Percentiles rank a stretch among this genome's conserved stretches.
Conservation (phyloP, 352 stramenopile genomes). For the Phytophthora melonis region DNA sequence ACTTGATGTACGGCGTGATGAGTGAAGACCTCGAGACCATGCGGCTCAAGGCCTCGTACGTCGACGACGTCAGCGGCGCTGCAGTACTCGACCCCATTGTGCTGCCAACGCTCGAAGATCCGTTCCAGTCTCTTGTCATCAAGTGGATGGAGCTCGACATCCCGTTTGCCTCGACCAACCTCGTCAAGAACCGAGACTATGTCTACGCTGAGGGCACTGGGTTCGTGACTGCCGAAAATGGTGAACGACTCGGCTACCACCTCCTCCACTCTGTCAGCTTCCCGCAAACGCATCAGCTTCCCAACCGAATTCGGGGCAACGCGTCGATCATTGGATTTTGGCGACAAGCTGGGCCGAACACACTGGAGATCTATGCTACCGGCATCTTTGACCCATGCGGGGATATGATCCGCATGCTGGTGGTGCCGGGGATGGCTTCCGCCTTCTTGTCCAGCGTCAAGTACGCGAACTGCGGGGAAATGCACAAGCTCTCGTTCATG, state of each 20-base stretch:
- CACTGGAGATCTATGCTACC: constrained; percentile 41
- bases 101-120: constrained; percentile 26
- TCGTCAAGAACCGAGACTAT: constrained; percentile 44
- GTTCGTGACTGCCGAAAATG: constrained; percentile 21
- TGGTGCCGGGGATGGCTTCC: constrained; percentile 32
- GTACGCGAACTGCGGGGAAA: constrained; percentile 33
- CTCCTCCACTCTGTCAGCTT: constrained; percentile 52
- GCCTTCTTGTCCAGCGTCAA: constrained; percentile 36
- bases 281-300: constrained; percentile 32
- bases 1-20: constrained; percentile 37
- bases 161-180: constrained; percentile 17
- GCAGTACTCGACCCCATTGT: constrained; percentile 38
- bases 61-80: constrained; percentile 27
- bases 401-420: constrained; percentile 28
- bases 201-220: constrained; percentile 45
- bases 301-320: constrained; percentile 47
- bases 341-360: constrained; percentile 33
- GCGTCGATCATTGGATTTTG: constrained; percentile 43
- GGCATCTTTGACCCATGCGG: constrained; percentile 40
- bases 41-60: constrained; percentile 38
- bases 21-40: constrained; percentile 31
- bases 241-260: constrained; percentile 47
- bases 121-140: constrained; percentile 37
- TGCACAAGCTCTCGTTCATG: constrained; percentile 39
- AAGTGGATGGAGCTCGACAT: constrained; percentile 43